Evolutionary conservation across 2,329 filamentous ascomycete species (phyloP).

Genomic region (Fusarium sp.): DNA sequence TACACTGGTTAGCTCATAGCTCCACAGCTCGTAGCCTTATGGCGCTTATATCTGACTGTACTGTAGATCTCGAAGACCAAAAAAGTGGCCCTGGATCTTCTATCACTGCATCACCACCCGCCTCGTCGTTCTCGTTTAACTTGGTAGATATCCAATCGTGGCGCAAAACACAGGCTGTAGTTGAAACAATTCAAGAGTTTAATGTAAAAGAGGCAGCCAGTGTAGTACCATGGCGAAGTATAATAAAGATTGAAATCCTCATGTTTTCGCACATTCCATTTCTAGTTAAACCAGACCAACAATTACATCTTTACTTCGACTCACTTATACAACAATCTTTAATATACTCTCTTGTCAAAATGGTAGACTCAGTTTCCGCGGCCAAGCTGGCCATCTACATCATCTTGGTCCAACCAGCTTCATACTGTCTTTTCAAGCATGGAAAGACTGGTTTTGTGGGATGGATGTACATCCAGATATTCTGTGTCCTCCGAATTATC

Average conservation of each 20-base stretch:
- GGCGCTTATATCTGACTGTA: neutral
- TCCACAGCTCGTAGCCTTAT: neutral
- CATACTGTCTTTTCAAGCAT: constrained; percentile 23
- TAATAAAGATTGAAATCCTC: neutral
- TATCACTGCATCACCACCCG: neutral
- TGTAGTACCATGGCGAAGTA: neutral
- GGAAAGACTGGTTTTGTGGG: constrained; percentile 19
- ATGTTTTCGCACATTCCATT: neutral
- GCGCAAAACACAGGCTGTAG: neutral
- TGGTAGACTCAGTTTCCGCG: constrained; percentile 16
- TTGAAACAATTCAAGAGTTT: neutral
- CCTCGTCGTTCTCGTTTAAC: neutral
- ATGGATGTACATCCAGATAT: constrained; percentile 20
- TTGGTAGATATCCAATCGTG: neutral
- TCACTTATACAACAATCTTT: neutral
- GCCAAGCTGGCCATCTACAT: constrained; percentile 15
- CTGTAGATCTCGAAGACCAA: neutral
- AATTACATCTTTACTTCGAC: neutral
- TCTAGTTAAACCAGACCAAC: neutral
- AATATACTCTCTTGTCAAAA: neutral
- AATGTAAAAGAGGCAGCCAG: constrained; percentile 8
- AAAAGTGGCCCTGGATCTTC: neutral
- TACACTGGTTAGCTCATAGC: too few relatives aligned
- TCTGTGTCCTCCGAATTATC: constrained; percentile 15
- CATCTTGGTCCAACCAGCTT: constrained; percentile 14